Evolutionary conservation across 2,329 filamentous ascomycete genomes (phyloP).

Genomic region (Talaromyces sp.): DNA sequence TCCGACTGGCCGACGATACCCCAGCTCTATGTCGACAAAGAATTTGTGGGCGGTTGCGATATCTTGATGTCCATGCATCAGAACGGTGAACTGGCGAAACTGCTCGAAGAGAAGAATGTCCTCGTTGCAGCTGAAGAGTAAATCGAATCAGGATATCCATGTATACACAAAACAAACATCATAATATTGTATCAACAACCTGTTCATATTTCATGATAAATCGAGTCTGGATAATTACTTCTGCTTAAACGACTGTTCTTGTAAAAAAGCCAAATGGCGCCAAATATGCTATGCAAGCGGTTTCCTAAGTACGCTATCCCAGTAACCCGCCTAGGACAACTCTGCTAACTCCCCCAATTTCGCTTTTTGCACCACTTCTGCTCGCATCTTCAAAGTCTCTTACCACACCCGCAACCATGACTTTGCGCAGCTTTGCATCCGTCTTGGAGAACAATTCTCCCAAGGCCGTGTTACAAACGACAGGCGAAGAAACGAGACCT

Average conservation of each 20-base stretch:
- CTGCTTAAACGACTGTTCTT: background rate
- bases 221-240: background rate
- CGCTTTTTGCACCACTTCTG: slow-evolving; percentile 67
- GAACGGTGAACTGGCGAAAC: slow-evolving; percentile 83
- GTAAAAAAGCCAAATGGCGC: background rate
- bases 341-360: slow-evolving; percentile 79
- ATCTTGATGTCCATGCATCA: slow-evolving; percentile 97
- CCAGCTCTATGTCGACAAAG: slow-evolving; percentile 89
- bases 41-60: slow-evolving; percentile 97
- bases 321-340: slow-evolving; percentile 85
- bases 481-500: slow-evolving; percentile 66
- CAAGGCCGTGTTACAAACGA: slow-evolving; percentile 63
- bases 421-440: slow-evolving; percentile 78
- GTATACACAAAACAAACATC: background rate
- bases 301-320: slow-evolving; percentile 28
- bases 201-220: background rate
- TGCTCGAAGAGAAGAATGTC: slow-evolving; percentile 90
- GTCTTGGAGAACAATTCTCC: slow-evolving; percentile 87
- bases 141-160: slow-evolving; percentile 2
- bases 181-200: background rate
- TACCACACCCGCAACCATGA: slow-evolving; percentile 79
- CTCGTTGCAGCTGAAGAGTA: slow-evolving; percentile 57
- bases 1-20: slow-evolving; percentile 99
- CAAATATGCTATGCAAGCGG: slow-evolving; percentile 5
- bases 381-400: slow-evolving; percentile 91